A percentile compares a stretch with the other conserved stretches of the same genome.
These are phyloP conservation scores for Sclerotinia sclerotiorum DNA, from an alignment of 2,329 filamentous ascomycete species.

Conservation along the genomic window DNA sequence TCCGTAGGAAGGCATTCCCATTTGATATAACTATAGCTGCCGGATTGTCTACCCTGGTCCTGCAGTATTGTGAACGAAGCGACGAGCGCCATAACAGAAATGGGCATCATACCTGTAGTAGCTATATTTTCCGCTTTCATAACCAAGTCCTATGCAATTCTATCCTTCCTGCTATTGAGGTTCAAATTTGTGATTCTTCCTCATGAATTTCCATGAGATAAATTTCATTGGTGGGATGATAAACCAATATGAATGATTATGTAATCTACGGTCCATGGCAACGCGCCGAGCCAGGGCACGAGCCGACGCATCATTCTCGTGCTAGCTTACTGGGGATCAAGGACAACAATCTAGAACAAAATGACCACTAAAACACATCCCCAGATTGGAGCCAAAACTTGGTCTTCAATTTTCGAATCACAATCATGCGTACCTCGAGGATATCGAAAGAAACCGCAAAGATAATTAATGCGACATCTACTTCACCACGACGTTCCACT, in stretches of 20 bases:
- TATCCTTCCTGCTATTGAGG: neutral
- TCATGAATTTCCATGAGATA: neutral
- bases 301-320: slow-evolving; percentile 14
- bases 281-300: neutral
- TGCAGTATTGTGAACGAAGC: neutral
- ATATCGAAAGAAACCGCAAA: slow-evolving; percentile 59
- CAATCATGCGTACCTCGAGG: slow-evolving; percentile 49
- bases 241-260: neutral
- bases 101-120: neutral
- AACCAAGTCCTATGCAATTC: neutral
- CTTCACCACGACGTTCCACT: slow-evolving; percentile 47
- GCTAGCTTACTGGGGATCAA: slow-evolving; percentile 2
- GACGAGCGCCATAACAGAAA: neutral
- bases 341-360: slow-evolving; percentile 8
- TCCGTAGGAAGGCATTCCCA: neutral
- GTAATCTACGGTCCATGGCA: neutral
- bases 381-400: slow-evolving; percentile 3
- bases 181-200: neutral
- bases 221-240: slow-evolving; percentile 15
- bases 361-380: slow-evolving; percentile 15
- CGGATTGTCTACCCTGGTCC: neutral
- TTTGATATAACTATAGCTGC: neutral
- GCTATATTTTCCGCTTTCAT: neutral
- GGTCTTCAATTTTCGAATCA: slow-evolving; percentile 4
- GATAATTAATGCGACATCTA: slow-evolving; percentile 51